Base-by-base conservation (phyloP, 2,329 filamentous ascomycete genomes). In the Didymella sp. region DNA sequence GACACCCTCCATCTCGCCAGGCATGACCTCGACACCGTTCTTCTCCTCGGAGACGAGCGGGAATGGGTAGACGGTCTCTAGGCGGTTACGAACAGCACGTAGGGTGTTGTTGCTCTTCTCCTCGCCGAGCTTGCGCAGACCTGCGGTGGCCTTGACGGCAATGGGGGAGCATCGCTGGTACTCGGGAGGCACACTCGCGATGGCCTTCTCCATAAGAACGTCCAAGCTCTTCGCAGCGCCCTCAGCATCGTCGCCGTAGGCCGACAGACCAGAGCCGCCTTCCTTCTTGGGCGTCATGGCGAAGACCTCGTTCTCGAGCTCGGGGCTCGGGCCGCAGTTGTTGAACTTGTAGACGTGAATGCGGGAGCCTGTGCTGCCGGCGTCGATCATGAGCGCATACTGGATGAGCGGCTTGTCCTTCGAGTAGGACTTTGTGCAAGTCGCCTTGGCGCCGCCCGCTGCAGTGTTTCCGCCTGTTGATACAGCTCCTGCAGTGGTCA, bases 291-390 rank as follows among this genome's bases (percentile, higher is more conserved):
- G 87, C 11, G 93, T 98, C 89, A 93, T 92, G 81, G 94, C 88
- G 79, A 99, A 99, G 56, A 91, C 85, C 75, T 99, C 95, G 73
- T 87, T 82, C 79, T 99, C 95, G 47, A 99, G 85, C 79, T 97
- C 93, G 24, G 95, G 95, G n/a, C 93, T 93, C 7, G 91, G 80
- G 12, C 93, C 95, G 80, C 94, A 99, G 81, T 98, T 98, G 84
- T 98, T 98, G 86, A 98, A 99, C 75, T 92, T 91, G 84, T 97
- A 99, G 58, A 98, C 92, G 81, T 99, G 96, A 74, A 99, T 97
- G 69, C 95, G 90, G 59, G 95, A 98, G 59, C 95, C 95, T 51
- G 95, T 98, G 82, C 93, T 98, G 69, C 95, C 95, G 44, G 95
- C 95, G 78, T 99, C 95, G 72, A 99, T 91, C 95, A 99, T 99